These are phyloP conservation scores for Fomitopsis serialis DNA, from an alignment of 768 basidiomycete species.

Conservation along the genomic window DNA sequence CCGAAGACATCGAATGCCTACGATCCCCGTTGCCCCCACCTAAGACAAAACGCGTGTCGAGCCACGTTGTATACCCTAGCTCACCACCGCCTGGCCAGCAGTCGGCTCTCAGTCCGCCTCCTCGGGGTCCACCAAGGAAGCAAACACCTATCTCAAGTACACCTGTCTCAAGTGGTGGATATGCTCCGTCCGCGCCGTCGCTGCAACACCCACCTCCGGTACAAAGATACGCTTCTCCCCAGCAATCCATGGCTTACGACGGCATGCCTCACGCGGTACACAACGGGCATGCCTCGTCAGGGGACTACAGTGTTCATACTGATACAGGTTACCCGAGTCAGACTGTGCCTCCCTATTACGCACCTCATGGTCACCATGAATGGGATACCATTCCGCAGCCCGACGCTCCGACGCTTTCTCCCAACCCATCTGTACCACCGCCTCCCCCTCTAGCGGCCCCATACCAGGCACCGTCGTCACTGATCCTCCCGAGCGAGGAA, in stretches of 20 bases:
- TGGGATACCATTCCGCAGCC: background rate
- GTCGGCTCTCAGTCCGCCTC: background rate
- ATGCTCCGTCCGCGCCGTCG: constrained; percentile 9
- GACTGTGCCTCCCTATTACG: too few species aligned
- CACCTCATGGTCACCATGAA: too few species aligned
- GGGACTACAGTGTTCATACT: background rate
- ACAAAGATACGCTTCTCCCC: background rate
- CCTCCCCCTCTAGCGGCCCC: background rate
- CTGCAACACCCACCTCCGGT: constrained; percentile 3
- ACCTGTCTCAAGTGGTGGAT: constrained; percentile 5
- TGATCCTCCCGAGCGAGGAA: background rate
- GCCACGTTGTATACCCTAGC: background rate
- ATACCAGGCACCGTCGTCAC: background rate
- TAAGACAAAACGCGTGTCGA: constrained; percentile 24
- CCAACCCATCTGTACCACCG: background rate
- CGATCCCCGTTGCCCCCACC: constrained; percentile 67
- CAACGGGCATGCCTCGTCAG: background rate
- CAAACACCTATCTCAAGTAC: background rate
- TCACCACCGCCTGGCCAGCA: background rate
- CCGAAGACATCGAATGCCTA: constrained; percentile 69
- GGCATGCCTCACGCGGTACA: background rate
- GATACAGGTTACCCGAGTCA: too few species aligned
- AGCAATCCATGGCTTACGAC: background rate
- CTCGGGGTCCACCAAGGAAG: background rate
- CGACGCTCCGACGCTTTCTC: background rate